Evolutionary conservation across 352 stramenopile species (phyloP).

Genomic region (Phytophthora constricta): DNA sequence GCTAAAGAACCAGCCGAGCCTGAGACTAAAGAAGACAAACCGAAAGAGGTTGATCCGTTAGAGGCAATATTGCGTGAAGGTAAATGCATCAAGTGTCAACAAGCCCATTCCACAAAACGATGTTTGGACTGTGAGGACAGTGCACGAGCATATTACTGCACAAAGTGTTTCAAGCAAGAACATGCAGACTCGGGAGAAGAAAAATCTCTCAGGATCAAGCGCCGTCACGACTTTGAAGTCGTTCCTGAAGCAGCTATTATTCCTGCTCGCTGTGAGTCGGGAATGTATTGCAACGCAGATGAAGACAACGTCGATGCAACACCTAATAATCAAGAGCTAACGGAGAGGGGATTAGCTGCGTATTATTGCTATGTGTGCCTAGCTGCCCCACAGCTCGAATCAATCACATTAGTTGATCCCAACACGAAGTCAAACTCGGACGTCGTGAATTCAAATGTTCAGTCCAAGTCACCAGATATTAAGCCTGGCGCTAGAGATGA

Average conservation of each 20-base stretch:
- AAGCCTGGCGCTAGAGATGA: not conserved
- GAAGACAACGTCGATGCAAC: not conserved
- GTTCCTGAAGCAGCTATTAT: constrained; percentile 32
- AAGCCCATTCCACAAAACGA: constrained; percentile 45
- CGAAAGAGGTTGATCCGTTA: constrained; percentile 22
- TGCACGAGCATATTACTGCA: constrained; percentile 45
- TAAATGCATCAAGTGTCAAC: constrained; percentile 51
- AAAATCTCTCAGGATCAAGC: constrained; percentile 19
- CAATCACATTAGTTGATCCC: not conserved
- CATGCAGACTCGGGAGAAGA: constrained; percentile 26
- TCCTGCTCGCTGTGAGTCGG: constrained; percentile 42
- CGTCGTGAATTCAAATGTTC: not conserved
- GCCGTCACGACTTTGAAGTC: constrained; percentile 65
- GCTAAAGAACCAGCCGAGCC: not conserved
- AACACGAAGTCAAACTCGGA: not conserved
- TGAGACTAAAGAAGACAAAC: not conserved
- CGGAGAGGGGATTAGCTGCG: constrained; percentile 30
- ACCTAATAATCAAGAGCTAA: constrained; percentile 15
- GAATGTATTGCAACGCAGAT: constrained; percentile 14
- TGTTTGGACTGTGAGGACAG: constrained; percentile 61
- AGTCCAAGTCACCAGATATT: not conserved
- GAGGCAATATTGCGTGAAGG: constrained; percentile 23
- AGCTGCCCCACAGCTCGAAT: not conserved
- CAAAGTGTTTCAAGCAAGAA: constrained; percentile 60
- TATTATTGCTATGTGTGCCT: constrained; percentile 54